Percentiles rank a stretch among this genome's conserved stretches.
Evolutionary conservation across 1,284 basidiomycete species (phyloP).

Genomic region (Ustilago curta): DNA sequence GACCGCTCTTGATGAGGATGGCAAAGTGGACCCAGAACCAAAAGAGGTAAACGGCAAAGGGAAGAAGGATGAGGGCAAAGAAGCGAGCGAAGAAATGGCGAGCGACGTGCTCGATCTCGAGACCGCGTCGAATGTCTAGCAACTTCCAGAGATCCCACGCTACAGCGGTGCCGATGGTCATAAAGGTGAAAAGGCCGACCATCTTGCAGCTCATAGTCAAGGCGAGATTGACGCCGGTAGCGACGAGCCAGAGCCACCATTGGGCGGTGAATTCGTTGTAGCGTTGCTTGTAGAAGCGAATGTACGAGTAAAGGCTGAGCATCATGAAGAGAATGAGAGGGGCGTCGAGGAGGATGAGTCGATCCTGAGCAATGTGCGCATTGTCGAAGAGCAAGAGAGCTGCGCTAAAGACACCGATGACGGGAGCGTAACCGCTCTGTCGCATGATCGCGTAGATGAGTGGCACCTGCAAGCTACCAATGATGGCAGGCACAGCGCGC

Average conservation of each 20-base stretch:
- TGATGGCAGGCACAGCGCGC: conserved; percentile 88
- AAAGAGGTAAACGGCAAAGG: conserved; percentile 88
- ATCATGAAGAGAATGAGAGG: conserved; percentile 95
- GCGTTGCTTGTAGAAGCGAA: conserved; percentile 93
- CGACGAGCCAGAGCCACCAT: conserved; percentile 95
- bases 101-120: conserved; percentile 79
- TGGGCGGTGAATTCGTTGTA: conserved; percentile 73
- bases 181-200: conserved; percentile 92
- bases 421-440: conserved; percentile 91
- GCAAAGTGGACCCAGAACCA: conserved; percentile 98
- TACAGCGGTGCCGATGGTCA: conserved; percentile 90
- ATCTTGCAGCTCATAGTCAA: conserved; percentile 98
- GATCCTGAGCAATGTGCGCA: conserved; percentile 92
- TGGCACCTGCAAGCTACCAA: conserved; percentile 89
- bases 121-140: conserved; percentile 85
- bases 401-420: conserved; percentile 89
- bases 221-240: conserved; percentile 92
- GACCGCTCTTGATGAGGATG: conserved; percentile 87
- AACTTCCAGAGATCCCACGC: conserved; percentile 94
- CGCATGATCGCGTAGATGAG: conserved; percentile 97
- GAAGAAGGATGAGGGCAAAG: conserved; percentile 86
- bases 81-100: conserved; percentile 89
- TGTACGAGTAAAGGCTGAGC: conserved; percentile 91
- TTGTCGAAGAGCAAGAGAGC: conserved; percentile 92
- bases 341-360: conserved; percentile 94